Percentiles rank a stretch among this genome's conserved stretches.
These are phyloP conservation scores for Diaporthe vaccinii DNA, from an alignment of 2,329 filamentous ascomycete species.

Conservation along the genomic window DNA sequence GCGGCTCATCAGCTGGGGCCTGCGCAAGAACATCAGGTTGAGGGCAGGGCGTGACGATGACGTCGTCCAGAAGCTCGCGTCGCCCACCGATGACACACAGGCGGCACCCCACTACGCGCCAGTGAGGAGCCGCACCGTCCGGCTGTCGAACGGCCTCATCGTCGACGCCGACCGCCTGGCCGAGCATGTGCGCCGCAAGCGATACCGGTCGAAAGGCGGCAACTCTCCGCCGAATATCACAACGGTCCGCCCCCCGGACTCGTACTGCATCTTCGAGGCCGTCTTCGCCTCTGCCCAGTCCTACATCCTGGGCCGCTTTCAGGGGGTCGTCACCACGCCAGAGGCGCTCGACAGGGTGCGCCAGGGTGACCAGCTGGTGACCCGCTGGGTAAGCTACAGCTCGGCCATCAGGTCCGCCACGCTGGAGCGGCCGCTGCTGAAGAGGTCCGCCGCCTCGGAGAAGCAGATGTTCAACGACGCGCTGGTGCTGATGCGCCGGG, in stretches of 20 bases:
- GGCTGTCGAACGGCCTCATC: slow-evolving; percentile 30
- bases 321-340: slow-evolving; percentile 14
- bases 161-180: slow-evolving; percentile 35
- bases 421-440: slow-evolving; percentile 23
- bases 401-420: slow-evolving; percentile 21
- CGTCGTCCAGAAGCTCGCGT: slow-evolving; percentile 24
- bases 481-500: slow-evolving; percentile 27
- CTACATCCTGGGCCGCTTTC: slow-evolving; percentile 29
- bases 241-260: slow-evolving; percentile 22
- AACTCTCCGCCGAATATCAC: background rate
- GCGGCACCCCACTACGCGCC: background rate
- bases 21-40: slow-evolving; percentile 37
- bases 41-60: slow-evolving; percentile 27
- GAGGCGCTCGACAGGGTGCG: slow-evolving; percentile 24
- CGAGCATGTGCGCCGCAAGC: slow-evolving; percentile 36
- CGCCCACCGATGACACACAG: background rate
- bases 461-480: slow-evolving; percentile 32
- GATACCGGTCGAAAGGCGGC: slow-evolving; percentile 4
- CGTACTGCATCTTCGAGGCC: slow-evolving; percentile 30
- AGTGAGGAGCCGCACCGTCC: slow-evolving; percentile 16
- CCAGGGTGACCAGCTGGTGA: slow-evolving; percentile 15
- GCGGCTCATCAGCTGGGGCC: slow-evolving; percentile 29
- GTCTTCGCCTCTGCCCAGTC: slow-evolving; percentile 26
- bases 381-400: slow-evolving; percentile 29
- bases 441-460: slow-evolving; percentile 22